Evolutionary conservation across 495 filamentous ascomycete genomes (phyloP), one percentile per base, ranked within the genome.

Genomic region (Umbilicaria muhlenbergii): DNA sequence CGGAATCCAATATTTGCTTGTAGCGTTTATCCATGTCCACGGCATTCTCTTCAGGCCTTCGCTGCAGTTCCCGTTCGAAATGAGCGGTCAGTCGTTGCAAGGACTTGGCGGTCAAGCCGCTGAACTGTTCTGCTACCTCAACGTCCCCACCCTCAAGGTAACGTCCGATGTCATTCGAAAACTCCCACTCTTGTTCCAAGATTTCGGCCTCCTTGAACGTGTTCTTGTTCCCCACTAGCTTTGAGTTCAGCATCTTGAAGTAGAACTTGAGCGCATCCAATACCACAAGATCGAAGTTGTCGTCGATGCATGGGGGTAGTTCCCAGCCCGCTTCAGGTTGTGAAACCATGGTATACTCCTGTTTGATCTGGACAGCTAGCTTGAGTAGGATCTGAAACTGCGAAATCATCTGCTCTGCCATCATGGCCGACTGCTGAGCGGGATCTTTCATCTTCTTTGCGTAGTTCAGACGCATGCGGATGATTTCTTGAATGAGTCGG

Each of bases 131-230:
- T n/a, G 91, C 91, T 33, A 96, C 92, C 64, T 96, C 86, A 21
- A 95, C 80, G 62, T 96, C 88, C 43, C 92, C 91, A 34, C 84
- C 84, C 39, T 89, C 79, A 33, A 98, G 71, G 51, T 86, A 82
- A 17, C 81, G 73, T 11, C 88, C 91, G 46, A 96, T 81, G 44
- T 86, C 80, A 53, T 95, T 95, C 1, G 82, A 87, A 49, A 94
- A 96, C 19, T 81, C 82, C 89, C 91, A 98, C 59, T 96, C 91
- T 51, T 94, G 88, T 55, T 94, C 89, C 28, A 98, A 64, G 48
- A 98, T 84, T 61, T 98, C 91, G 11, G 91, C 91, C 54, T 96
- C 91, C 57, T 96, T 96, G 71, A 96, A 96, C 0, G 91, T 94
- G 61, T 96, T 98, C 58, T 94, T 95, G 64, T 95, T 96, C 36